Percentiles rank a stretch among this genome's conserved stretches.
Conservation (phyloP, 495 filamentous ascomycete species). For the Neurospora sp. region DNA sequence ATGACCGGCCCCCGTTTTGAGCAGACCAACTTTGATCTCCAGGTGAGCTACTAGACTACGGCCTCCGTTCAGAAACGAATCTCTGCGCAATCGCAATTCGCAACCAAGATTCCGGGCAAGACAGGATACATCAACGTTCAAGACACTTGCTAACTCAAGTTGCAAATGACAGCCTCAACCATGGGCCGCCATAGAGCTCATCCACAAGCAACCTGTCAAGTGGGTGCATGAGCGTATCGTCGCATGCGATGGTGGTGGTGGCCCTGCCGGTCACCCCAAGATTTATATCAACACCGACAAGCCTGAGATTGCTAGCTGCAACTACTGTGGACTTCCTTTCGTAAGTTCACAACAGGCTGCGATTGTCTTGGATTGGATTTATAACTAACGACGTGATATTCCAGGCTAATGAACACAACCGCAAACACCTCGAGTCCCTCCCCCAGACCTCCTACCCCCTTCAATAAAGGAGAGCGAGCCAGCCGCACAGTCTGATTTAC, state of each 20-base stretch:
- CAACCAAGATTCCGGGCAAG: neutral
- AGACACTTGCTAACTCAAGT: neutral
- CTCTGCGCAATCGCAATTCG: neutral
- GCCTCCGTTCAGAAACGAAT: neutral
- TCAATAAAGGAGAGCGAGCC: neutral
- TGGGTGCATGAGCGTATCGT: conserved; percentile 78
- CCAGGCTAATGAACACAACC: conserved; percentile 80
- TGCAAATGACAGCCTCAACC: conserved; percentile 59
- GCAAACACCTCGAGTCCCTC: conserved; percentile 67
- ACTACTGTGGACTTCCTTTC: conserved; percentile 91
- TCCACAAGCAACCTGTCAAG: conserved; percentile 88
- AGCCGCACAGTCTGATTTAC: neutral
- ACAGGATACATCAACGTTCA: neutral
- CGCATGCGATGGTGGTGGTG: conserved; percentile 88
- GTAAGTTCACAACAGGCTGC: conserved; percentile 44
- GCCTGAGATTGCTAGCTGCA: conserved; percentile 80
- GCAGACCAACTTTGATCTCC: conserved; percentile 82
- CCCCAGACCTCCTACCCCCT: conserved; percentile 67
- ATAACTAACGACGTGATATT: neutral
- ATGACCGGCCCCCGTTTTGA: conserved; percentile 95
- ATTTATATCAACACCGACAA: conserved; percentile 98
- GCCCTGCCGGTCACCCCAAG: conserved; percentile 79
- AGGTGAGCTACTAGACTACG: conserved; percentile 50
- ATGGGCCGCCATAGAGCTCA: conserved; percentile 82
- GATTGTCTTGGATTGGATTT: neutral